Evolutionary conservation across 2,329 filamentous ascomycete species (phyloP).

Genomic region (Exophiala viscosa): DNA sequence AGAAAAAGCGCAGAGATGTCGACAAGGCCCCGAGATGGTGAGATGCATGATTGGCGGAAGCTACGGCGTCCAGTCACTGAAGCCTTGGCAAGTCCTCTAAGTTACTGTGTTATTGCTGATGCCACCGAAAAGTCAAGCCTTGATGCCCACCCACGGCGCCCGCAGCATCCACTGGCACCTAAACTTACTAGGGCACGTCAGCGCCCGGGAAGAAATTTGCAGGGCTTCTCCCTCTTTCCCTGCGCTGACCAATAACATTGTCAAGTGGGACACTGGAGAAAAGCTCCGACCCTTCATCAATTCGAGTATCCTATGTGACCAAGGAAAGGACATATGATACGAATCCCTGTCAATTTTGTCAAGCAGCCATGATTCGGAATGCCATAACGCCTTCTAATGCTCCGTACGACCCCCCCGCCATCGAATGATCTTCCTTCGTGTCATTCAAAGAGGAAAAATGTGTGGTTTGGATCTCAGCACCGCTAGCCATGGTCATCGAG

Average conservation of each 20-base stretch:
- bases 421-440: neutral
- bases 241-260: too few relatives aligned
- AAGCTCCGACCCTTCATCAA: too few relatives aligned
- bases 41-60: conserved; percentile 3
- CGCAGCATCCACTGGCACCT: too few relatives aligned
- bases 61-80: neutral
- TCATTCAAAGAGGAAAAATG: too few relatives aligned
- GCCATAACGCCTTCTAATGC: neutral
- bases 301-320: too few relatives aligned
- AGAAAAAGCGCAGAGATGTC: neutral
- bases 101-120: neutral
- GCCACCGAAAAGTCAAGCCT: neutral
- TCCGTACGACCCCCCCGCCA: neutral
- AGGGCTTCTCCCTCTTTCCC: too few relatives aligned
- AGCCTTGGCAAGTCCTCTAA: neutral
- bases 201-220: too few relatives aligned
- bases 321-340: neutral
- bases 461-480: neutral
- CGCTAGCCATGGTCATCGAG: neutral
- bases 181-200: too few relatives aligned
- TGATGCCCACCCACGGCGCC: too few relatives aligned
- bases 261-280: too few relatives aligned
- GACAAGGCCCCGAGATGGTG: conserved; percentile 6
- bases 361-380: neutral
- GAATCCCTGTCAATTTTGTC: neutral